Evolutionary conservation across 2,329 filamentous ascomycete species (phyloP).

Genomic region (Daldinia eschscholtzii): DNA sequence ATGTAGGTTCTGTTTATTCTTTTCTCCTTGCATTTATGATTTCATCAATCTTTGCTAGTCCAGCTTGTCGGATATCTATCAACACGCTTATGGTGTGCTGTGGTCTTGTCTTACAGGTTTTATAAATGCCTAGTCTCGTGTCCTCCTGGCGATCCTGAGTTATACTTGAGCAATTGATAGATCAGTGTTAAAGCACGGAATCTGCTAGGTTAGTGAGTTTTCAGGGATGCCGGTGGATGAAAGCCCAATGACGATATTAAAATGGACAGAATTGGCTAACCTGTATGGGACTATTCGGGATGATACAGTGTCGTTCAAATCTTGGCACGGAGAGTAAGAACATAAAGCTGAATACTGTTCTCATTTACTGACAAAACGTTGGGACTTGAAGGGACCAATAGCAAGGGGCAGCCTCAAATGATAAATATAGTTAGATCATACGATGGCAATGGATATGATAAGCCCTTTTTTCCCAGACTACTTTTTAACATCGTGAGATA

Average conservation of each 20-base stretch:
- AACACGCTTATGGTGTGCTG: slow-evolving; percentile 26
- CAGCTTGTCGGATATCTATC: slow-evolving; percentile 8
- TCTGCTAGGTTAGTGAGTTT: slow-evolving; percentile 10
- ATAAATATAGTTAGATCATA: slow-evolving; percentile 32
- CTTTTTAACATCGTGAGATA: slow-evolving; percentile 26
- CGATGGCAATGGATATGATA: slow-evolving; percentile 29
- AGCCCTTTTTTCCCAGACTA: slow-evolving; percentile 8
- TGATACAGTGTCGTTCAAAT: slow-evolving; percentile 21
- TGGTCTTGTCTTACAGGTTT: slow-evolving; percentile 19
- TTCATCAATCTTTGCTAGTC: slow-evolving; percentile 23
- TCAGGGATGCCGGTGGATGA: slow-evolving; percentile 24
- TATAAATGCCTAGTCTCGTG: slow-evolving; percentile 21
- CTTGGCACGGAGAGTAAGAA: slow-evolving; percentile 22
- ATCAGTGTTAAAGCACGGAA: slow-evolving; percentile 14
- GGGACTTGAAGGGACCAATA: slow-evolving; percentile 15
- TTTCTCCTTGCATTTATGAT: slow-evolving; percentile 26
- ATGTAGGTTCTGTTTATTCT: slow-evolving; percentile 16
- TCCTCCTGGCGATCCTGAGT: slow-evolving; percentile 31
- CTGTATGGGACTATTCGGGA: slow-evolving; percentile 35
- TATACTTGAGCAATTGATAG: slow-evolving; percentile 14
- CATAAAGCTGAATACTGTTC: slow-evolving; percentile 24
- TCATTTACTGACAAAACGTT: slow-evolving; percentile 23
- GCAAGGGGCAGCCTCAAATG: slow-evolving; percentile 10
- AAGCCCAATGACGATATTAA: slow-evolving; percentile 33
- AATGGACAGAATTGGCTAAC: slow-evolving; percentile 8